Evolutionary conservation across 2,329 filamentous ascomycete species (phyloP).

Genomic region (Cladosporium oxysporum): DNA sequence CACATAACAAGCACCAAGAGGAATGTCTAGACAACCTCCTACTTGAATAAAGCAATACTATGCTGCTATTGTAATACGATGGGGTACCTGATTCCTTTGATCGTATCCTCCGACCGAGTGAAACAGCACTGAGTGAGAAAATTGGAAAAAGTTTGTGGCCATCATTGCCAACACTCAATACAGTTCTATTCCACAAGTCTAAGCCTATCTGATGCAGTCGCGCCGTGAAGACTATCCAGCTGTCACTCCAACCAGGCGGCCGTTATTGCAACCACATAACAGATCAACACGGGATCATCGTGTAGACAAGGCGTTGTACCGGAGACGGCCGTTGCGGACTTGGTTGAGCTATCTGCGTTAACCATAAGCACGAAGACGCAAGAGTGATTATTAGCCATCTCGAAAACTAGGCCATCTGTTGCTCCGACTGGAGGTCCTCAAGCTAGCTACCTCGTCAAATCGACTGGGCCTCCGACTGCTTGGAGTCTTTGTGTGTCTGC

Average conservation of each 20-base stretch:
- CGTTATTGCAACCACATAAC: not conserved
- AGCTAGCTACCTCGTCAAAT: not conserved
- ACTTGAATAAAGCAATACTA: not conserved
- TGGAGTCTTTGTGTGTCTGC: not conserved
- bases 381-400: not conserved
- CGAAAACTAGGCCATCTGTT: not conserved
- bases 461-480: not conserved
- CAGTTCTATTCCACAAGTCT: too few relatives aligned
- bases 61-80: not conserved
- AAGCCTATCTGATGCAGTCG: not conserved
- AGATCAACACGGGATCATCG: not conserved
- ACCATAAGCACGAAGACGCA: not conserved
- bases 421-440: not conserved
- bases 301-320: not conserved
- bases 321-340: not conserved
- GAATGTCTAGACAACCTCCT: not conserved
- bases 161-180: too few relatives aligned
- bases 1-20: not conserved
- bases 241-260: not conserved
- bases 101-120: not conserved
- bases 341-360: not conserved
- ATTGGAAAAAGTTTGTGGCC: not conserved
- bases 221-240: not conserved
- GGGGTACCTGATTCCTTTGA: not conserved
- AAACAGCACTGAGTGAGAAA: not conserved